These are phyloP conservation scores for Astragalus glycyphyllos DNA, from an alignment of 306 rosid species.

Conservation along the genomic window DNA sequence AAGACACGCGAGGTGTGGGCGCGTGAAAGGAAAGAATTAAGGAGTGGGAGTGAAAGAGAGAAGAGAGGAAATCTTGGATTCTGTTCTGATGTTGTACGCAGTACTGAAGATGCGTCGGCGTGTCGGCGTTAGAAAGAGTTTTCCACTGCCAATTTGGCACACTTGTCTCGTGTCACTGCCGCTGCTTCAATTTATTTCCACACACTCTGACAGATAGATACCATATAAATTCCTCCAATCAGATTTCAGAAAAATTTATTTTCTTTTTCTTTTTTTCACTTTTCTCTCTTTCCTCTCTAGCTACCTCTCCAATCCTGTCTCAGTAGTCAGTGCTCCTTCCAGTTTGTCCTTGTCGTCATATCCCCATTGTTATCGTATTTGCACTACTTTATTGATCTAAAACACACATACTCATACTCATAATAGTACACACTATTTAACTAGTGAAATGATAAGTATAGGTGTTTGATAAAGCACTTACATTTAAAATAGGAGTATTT, in stretches of 20 bases:
- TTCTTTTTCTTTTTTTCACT: background rate
- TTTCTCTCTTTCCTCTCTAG: no score
- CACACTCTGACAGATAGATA: background rate
- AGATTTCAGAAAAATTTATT: conserved; percentile 7
- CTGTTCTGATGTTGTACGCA: conserved; percentile 33
- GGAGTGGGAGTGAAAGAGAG: conserved; percentile 28
- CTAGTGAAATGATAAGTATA: no score
- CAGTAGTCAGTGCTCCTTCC: no score
- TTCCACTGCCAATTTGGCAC: background rate
- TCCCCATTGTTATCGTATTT: no score
- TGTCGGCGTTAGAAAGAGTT: conserved; percentile 12
- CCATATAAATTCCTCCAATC: background rate
- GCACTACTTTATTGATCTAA: no score
- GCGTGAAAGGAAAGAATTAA: conserved; percentile 19
- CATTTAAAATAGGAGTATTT: no score
- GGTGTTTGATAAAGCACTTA: no score
- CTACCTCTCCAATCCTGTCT: no score
- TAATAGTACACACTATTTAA: no score
- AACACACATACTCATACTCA: no score
- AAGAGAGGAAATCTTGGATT: conserved; percentile 6
- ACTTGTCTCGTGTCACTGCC: background rate
- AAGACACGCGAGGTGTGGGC: background rate
- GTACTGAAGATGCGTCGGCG: conserved; percentile 39
- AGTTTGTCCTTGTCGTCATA: no score
- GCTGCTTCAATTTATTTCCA: background rate